Evolutionary conservation across 108 stramenopile species (phyloP), one percentile per base, ranked within the genome.

Genomic region (Cylindrotheca fusiformis): DNA sequence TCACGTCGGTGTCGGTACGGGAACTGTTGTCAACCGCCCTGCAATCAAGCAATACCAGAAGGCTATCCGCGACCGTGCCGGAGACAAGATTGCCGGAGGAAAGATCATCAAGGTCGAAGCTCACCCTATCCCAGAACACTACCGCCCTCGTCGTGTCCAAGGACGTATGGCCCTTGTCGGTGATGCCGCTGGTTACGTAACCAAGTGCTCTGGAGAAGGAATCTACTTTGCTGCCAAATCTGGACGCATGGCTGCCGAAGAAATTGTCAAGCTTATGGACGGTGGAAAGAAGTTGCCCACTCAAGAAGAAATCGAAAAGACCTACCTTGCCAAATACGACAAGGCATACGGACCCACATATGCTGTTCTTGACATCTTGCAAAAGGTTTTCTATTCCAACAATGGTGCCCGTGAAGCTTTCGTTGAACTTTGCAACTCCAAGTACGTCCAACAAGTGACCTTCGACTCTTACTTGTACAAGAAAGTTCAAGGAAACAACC

Each of bases 101-200:
- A 98, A 96, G 86, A 97, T 98, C 78, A 98, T 98, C 82, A 98
- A 97, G 93, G 96, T 98, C 45, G 97, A 98, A 74, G 97, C 97
- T 24, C 97, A 98, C 85, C 97, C 97, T 58, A 98, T 98, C 77
- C 97, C 97, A 25, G 97, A 98, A 82, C 94, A 98, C 88, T 93
- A 94, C 88, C 91, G 97, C 51, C 97, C 97, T 52, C 85, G 94
- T 52, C 91, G 97, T 65, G 95, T 98, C 52, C 85, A 90, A 66
- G 88, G 91, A 73, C 91, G 90, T 63, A 90, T 93, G 72, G 94
- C 87, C 29, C 84, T 98, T 25, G 95, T 98, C 29, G 97, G 97
- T 52, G 97, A 98, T 78, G 97, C 97, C 29, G 97, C 97, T 27
- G 96, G 96, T 59, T 97, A 98, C 66, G 97, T 98, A 25, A 97